Evolutionary conservation across 2,329 filamentous ascomycete species (phyloP).

Genomic region (Annulohypoxylon truncatum): DNA sequence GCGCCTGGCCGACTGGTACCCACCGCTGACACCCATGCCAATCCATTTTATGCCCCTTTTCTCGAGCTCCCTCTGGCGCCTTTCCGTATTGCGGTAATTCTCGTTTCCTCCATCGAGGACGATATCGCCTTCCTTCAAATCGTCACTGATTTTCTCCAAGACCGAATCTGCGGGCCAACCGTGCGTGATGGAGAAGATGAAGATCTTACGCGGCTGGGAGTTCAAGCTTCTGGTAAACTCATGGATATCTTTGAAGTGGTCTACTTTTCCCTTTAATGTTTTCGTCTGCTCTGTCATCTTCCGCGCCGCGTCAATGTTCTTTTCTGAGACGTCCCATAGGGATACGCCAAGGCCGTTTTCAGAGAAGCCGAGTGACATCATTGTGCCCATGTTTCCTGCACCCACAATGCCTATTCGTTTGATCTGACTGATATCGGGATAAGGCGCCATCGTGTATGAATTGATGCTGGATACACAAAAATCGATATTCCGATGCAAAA

Average conservation of each 20-base stretch:
- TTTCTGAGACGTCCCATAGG: conserved; percentile 56
- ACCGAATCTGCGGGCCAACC: conserved; percentile 54
- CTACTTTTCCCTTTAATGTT: conserved; percentile 30
- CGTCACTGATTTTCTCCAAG: conserved; percentile 54
- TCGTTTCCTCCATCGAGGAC: conserved; percentile 78
- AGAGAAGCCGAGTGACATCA: conserved; percentile 68
- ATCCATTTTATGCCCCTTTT: conserved; percentile 72
- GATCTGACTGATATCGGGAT: conserved; percentile 30
- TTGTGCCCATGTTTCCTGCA: conserved; percentile 69
- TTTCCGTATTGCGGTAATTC: conserved; percentile 72
- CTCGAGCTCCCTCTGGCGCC: conserved; percentile 68
- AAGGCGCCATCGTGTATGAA: not conserved
- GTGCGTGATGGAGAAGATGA: conserved; percentile 65
- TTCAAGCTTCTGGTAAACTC: conserved; percentile 61
- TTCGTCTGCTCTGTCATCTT: conserved; percentile 49
- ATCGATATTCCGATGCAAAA: too few species aligned
- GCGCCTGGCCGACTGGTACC: conserved; percentile 73
- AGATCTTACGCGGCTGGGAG: conserved; percentile 57
- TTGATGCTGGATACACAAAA: not conserved
- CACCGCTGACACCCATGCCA: conserved; percentile 75
- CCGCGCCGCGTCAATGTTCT: conserved; percentile 56
- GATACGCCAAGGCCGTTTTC: conserved; percentile 66
- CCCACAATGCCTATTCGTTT: conserved; percentile 66
- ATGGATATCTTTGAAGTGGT: conserved; percentile 50
- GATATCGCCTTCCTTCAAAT: conserved; percentile 70